These are phyloP conservation scores for Heterobasidion occidentale DNA, from an alignment of 1,284 basidiomycete species.

Conservation along the genomic window DNA sequence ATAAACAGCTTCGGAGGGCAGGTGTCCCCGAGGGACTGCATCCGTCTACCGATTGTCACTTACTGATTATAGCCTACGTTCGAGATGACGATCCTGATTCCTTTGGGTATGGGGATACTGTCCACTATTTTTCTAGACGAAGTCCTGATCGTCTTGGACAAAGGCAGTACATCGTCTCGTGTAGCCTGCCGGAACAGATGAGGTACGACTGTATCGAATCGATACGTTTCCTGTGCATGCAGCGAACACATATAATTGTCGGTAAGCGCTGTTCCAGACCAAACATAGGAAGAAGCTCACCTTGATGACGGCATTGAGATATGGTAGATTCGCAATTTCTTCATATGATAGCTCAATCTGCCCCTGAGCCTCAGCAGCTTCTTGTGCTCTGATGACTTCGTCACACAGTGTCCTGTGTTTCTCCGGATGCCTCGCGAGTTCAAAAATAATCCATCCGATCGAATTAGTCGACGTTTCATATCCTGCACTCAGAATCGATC, in stretches of 20 bases:
- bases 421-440: constrained; percentile 29
- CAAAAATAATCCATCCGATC: constrained; percentile 32
- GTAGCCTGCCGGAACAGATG: constrained; percentile 15
- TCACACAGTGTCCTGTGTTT: constrained; percentile 30
- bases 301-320: constrained; percentile 43
- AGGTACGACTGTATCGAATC: constrained; percentile 21
- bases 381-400: constrained; percentile 26
- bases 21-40: no score
- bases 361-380: not conserved
- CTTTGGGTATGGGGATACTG: constrained; percentile 26
- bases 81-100: constrained; percentile 24
- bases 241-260: not conserved
- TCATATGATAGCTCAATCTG: constrained; percentile 22
- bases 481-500: constrained; percentile 35
- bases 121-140: constrained; percentile 21
- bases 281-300: constrained; percentile 17
- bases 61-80: constrained; percentile 30
- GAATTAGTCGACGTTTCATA: constrained; percentile 46
- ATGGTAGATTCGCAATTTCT: constrained; percentile 47
- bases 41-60: not conserved
- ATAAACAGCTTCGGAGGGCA: no score
- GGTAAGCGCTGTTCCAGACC: not conserved
- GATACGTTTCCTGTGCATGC: constrained; percentile 19
- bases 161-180: constrained; percentile 25
- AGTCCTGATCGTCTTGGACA: constrained; percentile 16